A percentile compares a stretch with the other conserved stretches of the same genome.
These are phyloP conservation scores for Phytophthora sansomeana DNA, from an alignment of 352 stramenopile genomes.

Conservation along the genomic window DNA sequence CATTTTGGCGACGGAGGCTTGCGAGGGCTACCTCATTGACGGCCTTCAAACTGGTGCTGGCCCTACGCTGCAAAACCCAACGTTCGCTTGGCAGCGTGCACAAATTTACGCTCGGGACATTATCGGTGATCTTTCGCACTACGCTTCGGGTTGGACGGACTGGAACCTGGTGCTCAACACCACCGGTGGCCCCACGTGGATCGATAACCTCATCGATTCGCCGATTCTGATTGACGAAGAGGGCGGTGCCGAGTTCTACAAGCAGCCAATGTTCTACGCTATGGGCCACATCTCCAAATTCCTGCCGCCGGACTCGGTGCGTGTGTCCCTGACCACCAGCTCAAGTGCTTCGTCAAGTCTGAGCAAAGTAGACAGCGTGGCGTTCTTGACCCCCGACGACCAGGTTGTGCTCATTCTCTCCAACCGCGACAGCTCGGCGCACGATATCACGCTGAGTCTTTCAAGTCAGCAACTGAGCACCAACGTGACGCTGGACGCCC, in stretches of 20 bases:
- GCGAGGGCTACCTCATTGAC: conserved; percentile 64
- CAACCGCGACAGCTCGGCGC: conserved; percentile 54
- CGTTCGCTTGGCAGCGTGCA: conserved; percentile 66
- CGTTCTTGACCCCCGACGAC: conserved; percentile 57
- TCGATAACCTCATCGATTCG: conserved; percentile 69
- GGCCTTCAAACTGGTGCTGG: conserved; percentile 56
- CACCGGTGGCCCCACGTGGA: conserved; percentile 78
- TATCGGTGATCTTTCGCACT: conserved; percentile 85
- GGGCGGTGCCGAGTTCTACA: conserved; percentile 71
- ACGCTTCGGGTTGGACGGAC: conserved; percentile 84
- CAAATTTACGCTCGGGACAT: conserved; percentile 90
- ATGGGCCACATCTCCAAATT: conserved; percentile 84
- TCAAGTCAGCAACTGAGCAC: conserved; percentile 44
- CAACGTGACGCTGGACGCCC: conserved; percentile 47
- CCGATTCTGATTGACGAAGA: conserved; percentile 77
- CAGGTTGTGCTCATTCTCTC: conserved; percentile 58
- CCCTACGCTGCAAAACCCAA: conserved; percentile 51
- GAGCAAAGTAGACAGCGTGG: conserved; percentile 52
- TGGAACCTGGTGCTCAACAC: conserved; percentile 91
- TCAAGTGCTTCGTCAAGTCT: conserved; percentile 39
- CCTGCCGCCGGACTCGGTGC: conserved; percentile 55
- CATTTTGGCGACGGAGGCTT: conserved; percentile 87
- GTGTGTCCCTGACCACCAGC: conserved; percentile 45
- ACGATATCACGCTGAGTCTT: conserved; percentile 48
- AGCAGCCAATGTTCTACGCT: conserved; percentile 86